Conservation (phyloP, 345 rosid species). For the Cardiospermum halicacabum region DNA sequence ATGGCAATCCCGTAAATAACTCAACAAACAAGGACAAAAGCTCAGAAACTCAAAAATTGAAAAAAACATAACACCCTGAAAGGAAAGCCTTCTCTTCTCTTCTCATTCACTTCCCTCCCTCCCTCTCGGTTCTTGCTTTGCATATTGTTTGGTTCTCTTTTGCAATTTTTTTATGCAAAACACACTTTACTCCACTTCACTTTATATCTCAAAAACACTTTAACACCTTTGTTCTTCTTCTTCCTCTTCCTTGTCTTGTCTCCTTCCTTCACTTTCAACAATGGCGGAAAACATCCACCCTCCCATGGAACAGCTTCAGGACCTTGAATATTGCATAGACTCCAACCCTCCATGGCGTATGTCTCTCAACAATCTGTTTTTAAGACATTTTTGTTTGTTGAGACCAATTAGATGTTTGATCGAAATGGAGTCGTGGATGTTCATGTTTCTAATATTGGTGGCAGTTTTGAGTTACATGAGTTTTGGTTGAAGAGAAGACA, state of each 20-base stretch:
- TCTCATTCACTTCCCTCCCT: no score
- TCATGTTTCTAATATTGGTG: not conserved
- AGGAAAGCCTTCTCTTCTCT: no score
- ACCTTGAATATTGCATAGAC: slow-evolving; percentile 99
- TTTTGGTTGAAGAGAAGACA: not conserved
- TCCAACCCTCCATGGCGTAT: slow-evolving; percentile 98
- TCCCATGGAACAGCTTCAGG: slow-evolving; percentile 95
- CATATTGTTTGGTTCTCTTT: slow-evolving; percentile 26
- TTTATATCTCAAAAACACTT: slow-evolving; percentile 57
- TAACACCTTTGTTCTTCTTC: slow-evolving; percentile 25
- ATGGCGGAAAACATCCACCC: slow-evolving; percentile 70
- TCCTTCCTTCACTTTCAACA: slow-evolving; percentile 14
- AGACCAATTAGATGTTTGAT: not conserved
- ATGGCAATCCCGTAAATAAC: slow-evolving; percentile 21
- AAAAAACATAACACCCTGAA: slow-evolving; percentile 6
- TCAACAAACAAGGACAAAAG: slow-evolving; percentile 9
- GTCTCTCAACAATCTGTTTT: slow-evolving; percentile 14
- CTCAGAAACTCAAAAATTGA: not conserved
- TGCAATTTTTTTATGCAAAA: not conserved
- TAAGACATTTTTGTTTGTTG: not conserved
- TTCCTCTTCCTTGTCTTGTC: slow-evolving; percentile 12
- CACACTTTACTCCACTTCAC: slow-evolving; percentile 39
- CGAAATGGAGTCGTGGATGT: slow-evolving; percentile 16
- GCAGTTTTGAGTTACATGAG: not conserved
- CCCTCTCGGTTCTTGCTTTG: slow-evolving; percentile 29